Conservation (phyloP, 768 basidiomycete species). For the Hericium coralloides region DNA sequence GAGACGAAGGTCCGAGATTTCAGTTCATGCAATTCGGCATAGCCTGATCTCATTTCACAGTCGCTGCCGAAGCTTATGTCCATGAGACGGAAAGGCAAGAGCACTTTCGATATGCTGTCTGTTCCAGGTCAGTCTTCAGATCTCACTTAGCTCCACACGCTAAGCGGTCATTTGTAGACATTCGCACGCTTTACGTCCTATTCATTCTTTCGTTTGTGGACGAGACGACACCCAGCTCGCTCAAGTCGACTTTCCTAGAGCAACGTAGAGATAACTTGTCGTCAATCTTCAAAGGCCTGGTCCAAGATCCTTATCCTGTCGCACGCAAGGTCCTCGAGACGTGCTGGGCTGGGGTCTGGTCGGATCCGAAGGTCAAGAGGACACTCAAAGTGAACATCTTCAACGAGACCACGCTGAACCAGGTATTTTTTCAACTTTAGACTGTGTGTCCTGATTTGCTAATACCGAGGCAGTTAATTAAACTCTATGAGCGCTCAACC, state of each 20-base stretch:
- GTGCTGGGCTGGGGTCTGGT: conserved; percentile 73
- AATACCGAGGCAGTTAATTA: conserved; percentile 43
- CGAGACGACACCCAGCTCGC: conserved; percentile 31
- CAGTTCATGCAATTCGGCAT: background rate
- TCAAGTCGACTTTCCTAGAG: conserved; percentile 62
- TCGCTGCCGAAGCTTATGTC: conserved; percentile 55
- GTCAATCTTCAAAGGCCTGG: conserved; percentile 65
- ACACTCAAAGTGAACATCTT: conserved; percentile 67
- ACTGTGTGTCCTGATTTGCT: background rate
- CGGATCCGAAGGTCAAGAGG: conserved; percentile 60
- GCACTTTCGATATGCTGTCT: conserved; percentile 30
- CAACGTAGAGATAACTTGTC: conserved; percentile 57
- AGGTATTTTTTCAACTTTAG: conserved; percentile 34
- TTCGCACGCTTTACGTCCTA: conserved; percentile 65
- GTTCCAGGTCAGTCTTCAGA: conserved; percentile 44
- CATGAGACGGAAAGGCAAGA: conserved; percentile 58
- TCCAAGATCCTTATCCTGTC: conserved; percentile 55
- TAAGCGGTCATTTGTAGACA: conserved; percentile 38
- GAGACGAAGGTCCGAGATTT: conserved; percentile 51
- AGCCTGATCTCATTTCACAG: conserved; percentile 25
- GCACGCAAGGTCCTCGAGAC: conserved; percentile 59
- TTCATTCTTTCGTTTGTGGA: conserved; percentile 70
- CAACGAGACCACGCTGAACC: conserved; percentile 51
- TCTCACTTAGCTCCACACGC: background rate
- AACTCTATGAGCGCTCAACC: conserved; percentile 57